phyloP scores from a whole-genome alignment of 495 filamentous ascomycete species.

The Penicillium pancosmium region DNA sequence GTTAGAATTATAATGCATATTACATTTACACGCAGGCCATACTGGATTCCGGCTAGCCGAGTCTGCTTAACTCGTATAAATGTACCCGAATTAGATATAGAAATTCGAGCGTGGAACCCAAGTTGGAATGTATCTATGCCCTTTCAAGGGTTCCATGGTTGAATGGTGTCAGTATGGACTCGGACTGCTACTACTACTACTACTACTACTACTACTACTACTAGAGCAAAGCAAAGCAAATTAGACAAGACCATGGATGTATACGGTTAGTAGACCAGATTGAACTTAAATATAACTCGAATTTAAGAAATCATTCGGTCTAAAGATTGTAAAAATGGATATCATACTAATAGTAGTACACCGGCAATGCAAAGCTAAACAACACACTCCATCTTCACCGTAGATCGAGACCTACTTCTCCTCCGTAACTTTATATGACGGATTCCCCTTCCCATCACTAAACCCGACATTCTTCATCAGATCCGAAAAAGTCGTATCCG shows the following conservation, averaged over 20 bases:
- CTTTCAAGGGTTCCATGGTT: no score
- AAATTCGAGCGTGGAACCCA: no score
- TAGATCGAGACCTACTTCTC: background rate
- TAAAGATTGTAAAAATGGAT: background rate
- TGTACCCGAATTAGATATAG: no score
- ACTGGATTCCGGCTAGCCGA: no score
- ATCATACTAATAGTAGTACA: background rate
- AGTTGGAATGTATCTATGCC: no score
- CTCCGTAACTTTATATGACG: conserved; percentile 32
- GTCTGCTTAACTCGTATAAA: no score
- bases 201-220: no score
- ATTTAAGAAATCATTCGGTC: background rate
- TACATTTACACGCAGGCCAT: background rate
- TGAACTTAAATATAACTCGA: background rate
- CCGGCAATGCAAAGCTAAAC: background rate
- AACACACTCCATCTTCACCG: background rate
- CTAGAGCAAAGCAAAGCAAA: no score
- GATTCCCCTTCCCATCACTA: conserved; percentile 39
- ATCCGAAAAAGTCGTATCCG: conserved; percentile 65
- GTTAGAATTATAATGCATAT: background rate
- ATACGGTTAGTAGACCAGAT: no score
- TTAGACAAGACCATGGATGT: no score
- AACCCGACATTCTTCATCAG: conserved; percentile 64
- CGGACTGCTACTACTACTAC: no score
- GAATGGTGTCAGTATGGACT: no score